Conservation (phyloP, 192 early-diverging fungal genomes). For the Pilaira anomala region DNA sequence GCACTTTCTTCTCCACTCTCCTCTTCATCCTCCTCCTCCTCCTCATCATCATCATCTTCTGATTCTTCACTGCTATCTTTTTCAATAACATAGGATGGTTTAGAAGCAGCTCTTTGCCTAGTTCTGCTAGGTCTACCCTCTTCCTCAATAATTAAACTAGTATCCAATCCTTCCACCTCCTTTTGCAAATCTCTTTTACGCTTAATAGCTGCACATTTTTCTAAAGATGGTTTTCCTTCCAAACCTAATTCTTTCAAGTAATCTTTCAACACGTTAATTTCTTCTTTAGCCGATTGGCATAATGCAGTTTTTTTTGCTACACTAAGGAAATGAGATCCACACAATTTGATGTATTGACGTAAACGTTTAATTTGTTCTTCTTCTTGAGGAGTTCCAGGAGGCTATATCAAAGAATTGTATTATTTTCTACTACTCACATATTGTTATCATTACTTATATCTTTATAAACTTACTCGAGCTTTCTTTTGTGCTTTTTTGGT, state of each 20-base stretch:
- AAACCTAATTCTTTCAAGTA: constrained; percentile 46
- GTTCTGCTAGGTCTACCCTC: neutral
- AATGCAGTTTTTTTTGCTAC: constrained; percentile 42
- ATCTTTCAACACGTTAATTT: constrained; percentile 45
- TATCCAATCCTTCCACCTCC: constrained; percentile 46
- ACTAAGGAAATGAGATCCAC: neutral
- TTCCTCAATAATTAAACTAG: constrained; percentile 30
- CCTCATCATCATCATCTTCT: constrained; percentile 17
- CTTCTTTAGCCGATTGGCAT: constrained; percentile 38
- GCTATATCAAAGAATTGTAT: neutral
- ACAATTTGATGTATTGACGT: constrained; percentile 9
- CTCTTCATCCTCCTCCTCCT: constrained; percentile 17
- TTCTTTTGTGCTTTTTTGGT: neutral
- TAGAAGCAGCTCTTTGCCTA: neutral
- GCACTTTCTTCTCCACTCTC: neutral
- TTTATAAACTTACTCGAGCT: neutral
- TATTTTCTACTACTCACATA: too few species aligned
- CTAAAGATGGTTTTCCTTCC: constrained; percentile 51
- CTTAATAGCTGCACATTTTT: constrained; percentile 55
- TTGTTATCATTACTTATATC: neutral
- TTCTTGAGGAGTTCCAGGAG: neutral
- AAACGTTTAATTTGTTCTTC: constrained; percentile 17
- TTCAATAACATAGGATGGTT: constrained; percentile 8
- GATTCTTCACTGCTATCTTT: constrained; percentile 22
- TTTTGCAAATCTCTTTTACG: constrained; percentile 51